Percentiles rank a stretch among this genome's conserved stretches.
These are phyloP conservation scores for Tuber umbilicatum DNA, from an alignment of 495 filamentous ascomycete genomes.

Conservation along the genomic window DNA sequence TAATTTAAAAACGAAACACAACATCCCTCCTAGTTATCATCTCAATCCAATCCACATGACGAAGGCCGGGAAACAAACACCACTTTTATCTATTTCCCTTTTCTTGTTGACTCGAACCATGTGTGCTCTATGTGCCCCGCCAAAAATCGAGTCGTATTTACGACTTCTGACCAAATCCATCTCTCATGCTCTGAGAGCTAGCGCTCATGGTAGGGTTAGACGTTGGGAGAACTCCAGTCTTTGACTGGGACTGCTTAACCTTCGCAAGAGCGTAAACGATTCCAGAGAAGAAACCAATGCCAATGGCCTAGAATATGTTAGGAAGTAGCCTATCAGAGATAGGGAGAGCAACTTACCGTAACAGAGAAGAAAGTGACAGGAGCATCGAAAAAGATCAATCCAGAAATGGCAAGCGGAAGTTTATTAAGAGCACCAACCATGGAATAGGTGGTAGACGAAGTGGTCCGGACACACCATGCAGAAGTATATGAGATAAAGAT, in stretches of 20 bases:
- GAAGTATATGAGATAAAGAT: constrained; percentile 99
- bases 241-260: constrained; percentile 64
- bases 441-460: constrained; percentile 91
- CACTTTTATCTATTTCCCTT: not conserved
- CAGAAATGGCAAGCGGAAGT: constrained; percentile 83
- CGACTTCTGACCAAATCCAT: constrained; percentile 51
- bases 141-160: constrained; percentile 9
- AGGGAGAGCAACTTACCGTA: constrained; percentile 30
- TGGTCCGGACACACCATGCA: constrained; percentile 96
- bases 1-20: constrained; percentile 1
- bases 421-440: constrained; percentile 99
- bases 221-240: constrained; percentile 63
- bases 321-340: not conserved
- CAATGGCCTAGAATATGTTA: constrained; percentile 60
- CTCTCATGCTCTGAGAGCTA: constrained; percentile 84
- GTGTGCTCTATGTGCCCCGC: not conserved
- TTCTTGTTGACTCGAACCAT: not conserved
- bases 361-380: constrained; percentile 89
- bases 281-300: constrained; percentile 81
- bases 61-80: not conserved
- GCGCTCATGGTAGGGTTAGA: constrained; percentile 70
- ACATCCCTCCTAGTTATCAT: not conserved
- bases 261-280: constrained; percentile 90
- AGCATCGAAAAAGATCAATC: constrained; percentile 89
- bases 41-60: not conserved